Base-by-base conservation (phyloP, 192 early-diverging fungal species). In the Coemansia sp. region DNA sequence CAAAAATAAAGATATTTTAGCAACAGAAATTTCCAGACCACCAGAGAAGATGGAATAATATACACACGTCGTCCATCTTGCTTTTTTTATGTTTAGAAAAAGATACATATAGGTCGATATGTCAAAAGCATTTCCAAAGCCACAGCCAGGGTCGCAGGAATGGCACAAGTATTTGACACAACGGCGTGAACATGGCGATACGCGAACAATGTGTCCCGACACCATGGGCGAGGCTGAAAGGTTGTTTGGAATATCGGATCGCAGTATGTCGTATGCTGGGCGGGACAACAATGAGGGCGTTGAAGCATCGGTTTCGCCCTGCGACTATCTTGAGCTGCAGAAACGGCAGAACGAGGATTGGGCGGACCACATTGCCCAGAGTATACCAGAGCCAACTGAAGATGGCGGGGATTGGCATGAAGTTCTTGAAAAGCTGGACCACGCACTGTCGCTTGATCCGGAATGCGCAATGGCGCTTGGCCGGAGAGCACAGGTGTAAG, bases 361-460 rank as follows among this genome's bases (percentile, higher is more conserved):
- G 72, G 72, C 72, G 9, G 13, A 59, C 8, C 62, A 46, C 62
- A 68, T 73, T 21, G 72, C 62, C n/a, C 52, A 64, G 55, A 73
- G 72, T 39, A 16, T 58, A 15, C 62, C 66, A 43, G 62, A 63
- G 5, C 42, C 40, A 16, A 47, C 11, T 39, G 39, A 52, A 22
- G 15, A 60, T 6, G 6, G 41, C 48, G 32, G 32, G 4, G 26
- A 48, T 40, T 47, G 13, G 6, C 37, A 18, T 26, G 46, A 63
- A 10, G 51, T 49, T 16, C 26, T 73, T 13, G 49, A 19, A 56
- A 73, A 57, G 65, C 55, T 73, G 12, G 22, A 63, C 41, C 71
- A 59, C 42, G 71, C 71, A 4, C 12, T 73, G 11, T 15, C 21
- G 9, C 42, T 73, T 16, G 71, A 73, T 9, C 66, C 71, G 13